Percentiles rank a stretch among this genome's conserved stretches.
These are phyloP conservation scores for Pilatotrama ljubarskyi DNA, from an alignment of 768 basidiomycete species.

Conservation along the genomic window DNA sequence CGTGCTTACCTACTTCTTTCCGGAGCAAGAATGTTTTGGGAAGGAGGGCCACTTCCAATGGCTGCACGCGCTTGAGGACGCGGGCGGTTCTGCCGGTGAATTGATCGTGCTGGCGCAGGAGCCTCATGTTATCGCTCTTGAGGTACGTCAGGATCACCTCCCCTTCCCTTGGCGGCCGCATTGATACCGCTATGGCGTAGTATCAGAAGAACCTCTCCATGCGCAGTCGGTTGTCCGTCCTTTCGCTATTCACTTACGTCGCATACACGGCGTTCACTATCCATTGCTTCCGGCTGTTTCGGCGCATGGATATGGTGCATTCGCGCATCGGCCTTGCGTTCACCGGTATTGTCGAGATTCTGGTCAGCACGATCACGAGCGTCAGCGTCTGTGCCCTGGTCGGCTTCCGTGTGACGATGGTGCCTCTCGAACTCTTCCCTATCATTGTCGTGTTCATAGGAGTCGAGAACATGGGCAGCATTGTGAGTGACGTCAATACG, in stretches of 20 bases:
- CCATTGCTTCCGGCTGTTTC: slow-evolving; percentile 76
- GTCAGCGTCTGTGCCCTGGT: slow-evolving; percentile 89
- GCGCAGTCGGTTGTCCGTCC: slow-evolving; percentile 51
- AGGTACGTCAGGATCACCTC: slow-evolving; percentile 34
- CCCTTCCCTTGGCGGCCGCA: background rate
- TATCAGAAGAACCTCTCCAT: slow-evolving; percentile 52
- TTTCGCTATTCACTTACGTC: slow-evolving; percentile 71
- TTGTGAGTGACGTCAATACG: slow-evolving; percentile 52
- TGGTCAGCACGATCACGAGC: slow-evolving; percentile 91
- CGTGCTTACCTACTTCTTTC: slow-evolving; percentile 82
- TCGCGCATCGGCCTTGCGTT: slow-evolving; percentile 89
- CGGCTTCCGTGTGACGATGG: slow-evolving; percentile 86
- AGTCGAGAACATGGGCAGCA: slow-evolving; percentile 95
- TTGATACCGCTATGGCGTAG: slow-evolving; percentile 34
- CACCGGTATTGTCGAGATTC: slow-evolving; percentile 89
- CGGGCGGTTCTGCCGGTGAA: slow-evolving; percentile 37
- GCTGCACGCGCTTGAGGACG: slow-evolving; percentile 54
- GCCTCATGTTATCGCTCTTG: slow-evolving; percentile 46
- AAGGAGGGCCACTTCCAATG: slow-evolving; percentile 63
- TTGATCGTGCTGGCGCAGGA: slow-evolving; percentile 42
- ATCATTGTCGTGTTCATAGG: slow-evolving; percentile 95
- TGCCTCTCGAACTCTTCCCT: slow-evolving; percentile 88
- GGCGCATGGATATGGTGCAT: slow-evolving; percentile 82
- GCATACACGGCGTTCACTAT: slow-evolving; percentile 75
- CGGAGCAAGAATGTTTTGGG: slow-evolving; percentile 67